Percentiles rank a stretch among this genome's conserved stretches.
Evolutionary conservation across 768 basidiomycete species (phyloP).

Genomic region (Mycena epipterygia): DNA sequence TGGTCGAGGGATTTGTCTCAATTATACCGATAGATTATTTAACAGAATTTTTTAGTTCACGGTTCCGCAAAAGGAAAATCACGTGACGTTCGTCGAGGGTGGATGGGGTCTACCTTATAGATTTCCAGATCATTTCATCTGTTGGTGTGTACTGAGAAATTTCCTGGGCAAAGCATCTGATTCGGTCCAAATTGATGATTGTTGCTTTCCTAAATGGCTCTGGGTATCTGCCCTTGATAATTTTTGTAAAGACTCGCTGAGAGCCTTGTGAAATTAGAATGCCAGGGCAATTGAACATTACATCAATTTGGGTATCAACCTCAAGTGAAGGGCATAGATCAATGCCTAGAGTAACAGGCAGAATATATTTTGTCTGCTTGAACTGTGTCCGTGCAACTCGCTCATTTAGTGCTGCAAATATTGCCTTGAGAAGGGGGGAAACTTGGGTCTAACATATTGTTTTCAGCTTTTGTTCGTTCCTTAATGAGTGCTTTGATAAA

Average conservation of each 20-base stretch:
- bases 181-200: background rate
- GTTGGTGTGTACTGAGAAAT: background rate
- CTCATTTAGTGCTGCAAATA: no score
- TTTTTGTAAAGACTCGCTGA: background rate
- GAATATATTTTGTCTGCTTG: background rate
- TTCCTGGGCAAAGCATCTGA: background rate
- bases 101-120: no score
- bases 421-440: background rate
- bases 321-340: background rate
- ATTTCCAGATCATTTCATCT: constrained; percentile 14
- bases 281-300: background rate
- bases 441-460: background rate
- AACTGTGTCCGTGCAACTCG: no score
- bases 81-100: no score
- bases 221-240: background rate
- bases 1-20: no score
- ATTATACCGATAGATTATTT: no score
- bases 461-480: background rate
- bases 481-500: background rate
- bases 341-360: background rate
- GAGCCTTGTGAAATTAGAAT: background rate
- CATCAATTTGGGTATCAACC: background rate
- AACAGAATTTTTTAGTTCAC: no score
- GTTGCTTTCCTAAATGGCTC: background rate
- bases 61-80: no score